Percentiles rank a stretch among this genome's conserved stretches.
phyloP scores from a whole-genome alignment of 176 grass and related monocot genomes.

The Pontederia paniculata region DNA sequence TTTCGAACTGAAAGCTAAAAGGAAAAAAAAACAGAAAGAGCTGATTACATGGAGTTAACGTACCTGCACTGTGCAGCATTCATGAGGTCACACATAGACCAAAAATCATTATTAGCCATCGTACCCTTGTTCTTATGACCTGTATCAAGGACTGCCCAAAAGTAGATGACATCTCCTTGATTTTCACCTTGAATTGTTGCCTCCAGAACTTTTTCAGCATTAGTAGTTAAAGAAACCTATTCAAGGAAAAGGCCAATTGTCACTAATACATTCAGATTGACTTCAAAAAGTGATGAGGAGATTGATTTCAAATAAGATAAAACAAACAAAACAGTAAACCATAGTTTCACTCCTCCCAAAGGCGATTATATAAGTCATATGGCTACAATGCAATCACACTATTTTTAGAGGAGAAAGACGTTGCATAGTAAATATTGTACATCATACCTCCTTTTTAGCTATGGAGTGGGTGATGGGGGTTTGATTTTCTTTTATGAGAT shows the following conservation, averaged over 20 bases:
- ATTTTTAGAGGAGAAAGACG: too few relatives aligned
- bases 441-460: too few relatives aligned
- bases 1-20: slow-evolving; percentile 14
- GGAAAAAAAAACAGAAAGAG: neutral
- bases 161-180: slow-evolving; percentile 70
- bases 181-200: slow-evolving; percentile 35
- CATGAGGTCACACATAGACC: slow-evolving; percentile 68
- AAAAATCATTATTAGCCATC: slow-evolving; percentile 38
- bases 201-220: slow-evolving; percentile 66
- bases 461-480: too few relatives aligned
- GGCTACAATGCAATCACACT: too few relatives aligned
- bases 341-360: too few relatives aligned
- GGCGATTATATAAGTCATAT: too few relatives aligned
- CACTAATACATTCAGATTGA: too few relatives aligned
- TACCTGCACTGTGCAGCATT: slow-evolving; percentile 94
- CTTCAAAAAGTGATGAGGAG: too few relatives aligned
- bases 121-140: slow-evolving; percentile 16
- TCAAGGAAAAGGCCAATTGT: neutral
- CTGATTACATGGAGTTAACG: neutral
- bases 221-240: slow-evolving; percentile 84
- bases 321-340: too few relatives aligned
- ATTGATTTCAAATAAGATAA: too few relatives aligned
- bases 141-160: slow-evolving; percentile 50
- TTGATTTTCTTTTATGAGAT: too few relatives aligned
- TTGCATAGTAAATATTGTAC: too few relatives aligned